These are phyloP conservation scores for Dalbergia cultrata DNA, from an alignment of 306 rosid species.

Conservation along the genomic window DNA sequence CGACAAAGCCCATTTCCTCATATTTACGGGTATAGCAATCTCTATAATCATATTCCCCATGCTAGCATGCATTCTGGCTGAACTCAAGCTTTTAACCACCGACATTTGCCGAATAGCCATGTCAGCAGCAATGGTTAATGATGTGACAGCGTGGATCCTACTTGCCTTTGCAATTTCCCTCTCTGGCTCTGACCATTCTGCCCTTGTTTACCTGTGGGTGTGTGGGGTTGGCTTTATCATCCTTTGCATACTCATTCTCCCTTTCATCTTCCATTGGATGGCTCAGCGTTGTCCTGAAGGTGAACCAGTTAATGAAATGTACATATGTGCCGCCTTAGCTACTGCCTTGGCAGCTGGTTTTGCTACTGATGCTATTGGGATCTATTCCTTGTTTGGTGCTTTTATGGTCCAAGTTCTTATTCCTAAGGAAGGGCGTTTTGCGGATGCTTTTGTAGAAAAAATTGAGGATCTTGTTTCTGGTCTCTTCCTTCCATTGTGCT, in stretches of 20 bases:
- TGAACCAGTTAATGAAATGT: constrained; percentile 62
- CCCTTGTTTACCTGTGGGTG: constrained; percentile 66
- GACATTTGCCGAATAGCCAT: constrained; percentile 72
- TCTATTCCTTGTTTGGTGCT: constrained; percentile 81
- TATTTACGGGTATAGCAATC: constrained; percentile 79
- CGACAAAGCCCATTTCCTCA: constrained; percentile 59
- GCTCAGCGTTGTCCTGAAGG: constrained; percentile 61
- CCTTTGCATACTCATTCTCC: constrained; percentile 37
- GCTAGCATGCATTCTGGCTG: constrained; percentile 77
- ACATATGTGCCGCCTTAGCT: constrained; percentile 61
- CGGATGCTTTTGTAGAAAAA: constrained; percentile 68
- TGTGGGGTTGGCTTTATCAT: constrained; percentile 54
- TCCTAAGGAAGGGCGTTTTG: constrained; percentile 67
- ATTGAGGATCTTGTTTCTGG: constrained; percentile 79
- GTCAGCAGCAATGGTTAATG: constrained; percentile 88
- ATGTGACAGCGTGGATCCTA: constrained; percentile 78
- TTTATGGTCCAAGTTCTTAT: constrained; percentile 69
- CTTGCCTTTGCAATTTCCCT: constrained; percentile 77
- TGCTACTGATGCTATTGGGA: constrained; percentile 68
- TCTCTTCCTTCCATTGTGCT: constrained; percentile 70
- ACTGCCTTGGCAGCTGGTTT: constrained; percentile 72
- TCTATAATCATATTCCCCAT: constrained; percentile 84
- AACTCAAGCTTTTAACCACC: constrained; percentile 74
- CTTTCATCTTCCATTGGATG: constrained; percentile 61
- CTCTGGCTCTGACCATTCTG: constrained; percentile 55